Evolutionary conservation across 2,329 filamentous ascomycete genomes (phyloP), one percentile per base, ranked within the genome.

Genomic region (Penicillium sp.): DNA sequence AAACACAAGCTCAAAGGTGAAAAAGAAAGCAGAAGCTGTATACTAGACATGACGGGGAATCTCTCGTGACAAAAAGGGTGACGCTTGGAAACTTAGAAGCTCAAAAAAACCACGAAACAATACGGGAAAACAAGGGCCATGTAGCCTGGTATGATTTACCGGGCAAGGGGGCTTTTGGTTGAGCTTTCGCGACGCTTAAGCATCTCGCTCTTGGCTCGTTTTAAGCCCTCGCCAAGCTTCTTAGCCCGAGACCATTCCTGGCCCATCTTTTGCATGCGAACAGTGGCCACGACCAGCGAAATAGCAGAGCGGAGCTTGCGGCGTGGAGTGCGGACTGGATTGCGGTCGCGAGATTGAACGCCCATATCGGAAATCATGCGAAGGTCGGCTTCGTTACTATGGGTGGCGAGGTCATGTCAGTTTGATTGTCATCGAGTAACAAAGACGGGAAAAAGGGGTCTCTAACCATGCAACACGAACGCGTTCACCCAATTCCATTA

Each of bases 341-440:
- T 61, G 43, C 65, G 63, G 31, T 66, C 66, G 31, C 65, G 69
- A 28, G 70, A 74, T 31, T 79, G 81, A 57, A 89, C 84, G 57
- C 89, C 90, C 79, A 96, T 95, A 63, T 88, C 83, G 63, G 88
- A 84, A 58, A 97, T 85, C 67, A 96, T 87, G 47, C 86, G 84
- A 53, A 97, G 85, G 70, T 97, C 90, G 55, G 90, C 88, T 72
- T 93, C 87, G 77, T 97, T 99, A 77, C 94, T 97, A 71, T 70
- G 51, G 24, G 26, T 24, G 12, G 44, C 36, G 18, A 10, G 45
- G n/a, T n/a, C 8, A 47, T 53, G 55, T 66, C 65, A 68, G 63
- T 60, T 58, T n/a, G 31, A 31, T 42, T 41, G 39, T 49, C 18
- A 26, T 42, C 48, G 39, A 45, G 28, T 36, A 28, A 49, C 13